A percentile compares a stretch with the other conserved stretches of the same genome.
phyloP scores from a whole-genome alignment of 176 grass and related monocot genomes.

The sorghum (Sorghum bicolor) region DNA sequence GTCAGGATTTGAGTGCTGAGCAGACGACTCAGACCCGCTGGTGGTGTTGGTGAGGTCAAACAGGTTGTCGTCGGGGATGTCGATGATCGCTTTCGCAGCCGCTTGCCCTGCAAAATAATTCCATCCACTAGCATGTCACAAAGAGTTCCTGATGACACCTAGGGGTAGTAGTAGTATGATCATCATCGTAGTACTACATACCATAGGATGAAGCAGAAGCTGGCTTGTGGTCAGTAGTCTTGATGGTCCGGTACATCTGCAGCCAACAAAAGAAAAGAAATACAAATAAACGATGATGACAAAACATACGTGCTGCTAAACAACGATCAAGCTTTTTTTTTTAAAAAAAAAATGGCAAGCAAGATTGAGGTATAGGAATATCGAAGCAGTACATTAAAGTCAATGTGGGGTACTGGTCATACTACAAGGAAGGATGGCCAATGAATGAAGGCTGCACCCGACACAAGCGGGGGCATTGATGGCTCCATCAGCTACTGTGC shows the following conservation, averaged over 20 bases:
- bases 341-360: not conserved
- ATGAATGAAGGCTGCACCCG: conserved; percentile 40
- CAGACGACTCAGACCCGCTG: conserved; percentile 65
- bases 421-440: not conserved
- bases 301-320: too few species aligned
- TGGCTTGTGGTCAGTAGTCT: conserved; percentile 80
- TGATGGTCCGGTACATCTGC: conserved; percentile 99
- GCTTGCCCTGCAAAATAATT: conserved; percentile 49
- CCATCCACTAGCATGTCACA: not conserved
- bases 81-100: conserved; percentile 38
- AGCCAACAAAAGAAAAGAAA: not conserved
- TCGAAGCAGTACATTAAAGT: conserved; percentile 31
- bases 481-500: conserved; percentile 31
- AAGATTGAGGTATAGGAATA: not conserved
- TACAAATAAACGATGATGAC: not conserved
- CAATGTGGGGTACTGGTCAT: conserved; percentile 27
- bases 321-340: not conserved
- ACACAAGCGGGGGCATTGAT: conserved; percentile 39
- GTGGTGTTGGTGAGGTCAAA: conserved; percentile 45
- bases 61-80: conserved; percentile 66
- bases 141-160: too few species aligned
- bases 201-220: conserved; percentile 49
- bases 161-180: not conserved
- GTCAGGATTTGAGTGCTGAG: conserved; percentile 45
- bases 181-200: not conserved